A percentile compares a stretch with the other conserved stretches of the same genome.
Evolutionary conservation across 345 rosid species (phyloP).

Genomic region (Turnera subulata): DNA sequence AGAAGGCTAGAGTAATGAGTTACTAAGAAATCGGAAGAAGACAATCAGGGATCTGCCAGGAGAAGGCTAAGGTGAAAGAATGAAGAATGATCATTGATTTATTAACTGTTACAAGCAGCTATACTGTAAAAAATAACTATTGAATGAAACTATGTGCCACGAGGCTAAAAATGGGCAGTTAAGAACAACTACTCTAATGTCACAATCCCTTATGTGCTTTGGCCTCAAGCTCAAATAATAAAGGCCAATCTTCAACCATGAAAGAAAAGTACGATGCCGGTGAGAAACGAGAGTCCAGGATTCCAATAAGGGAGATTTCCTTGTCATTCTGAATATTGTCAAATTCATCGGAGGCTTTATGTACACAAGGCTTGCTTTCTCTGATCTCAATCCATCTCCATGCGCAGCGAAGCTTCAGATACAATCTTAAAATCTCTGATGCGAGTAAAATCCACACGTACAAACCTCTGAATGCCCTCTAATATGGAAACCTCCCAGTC

Average conservation of each 20-base stretch:
- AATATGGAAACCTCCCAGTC: constrained; percentile 80
- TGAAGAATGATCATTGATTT: constrained; percentile 7
- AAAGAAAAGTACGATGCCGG: constrained; percentile 1
- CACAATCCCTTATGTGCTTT: constrained; percentile 12
- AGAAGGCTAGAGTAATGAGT: too few relatives aligned
- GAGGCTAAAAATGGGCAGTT: constrained; percentile 5
- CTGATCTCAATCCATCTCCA: constrained; percentile 79
- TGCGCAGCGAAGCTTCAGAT: constrained; percentile 71
- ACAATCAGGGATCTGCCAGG: too few relatives aligned
- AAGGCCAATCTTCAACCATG: not conserved
- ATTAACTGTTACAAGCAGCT: too few relatives aligned
- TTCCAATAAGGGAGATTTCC: constrained; percentile 60
- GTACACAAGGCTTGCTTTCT: constrained; percentile 63
- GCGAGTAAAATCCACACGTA: not conserved
- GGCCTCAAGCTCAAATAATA: not conserved
- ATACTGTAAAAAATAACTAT: not conserved
- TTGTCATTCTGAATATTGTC: constrained; percentile 69
- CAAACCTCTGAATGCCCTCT: constrained; percentile 16
- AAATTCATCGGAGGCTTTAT: constrained; percentile 64
- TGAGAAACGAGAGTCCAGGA: constrained; percentile 1
- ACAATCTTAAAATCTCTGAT: constrained; percentile 49
- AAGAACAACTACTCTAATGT: not conserved
- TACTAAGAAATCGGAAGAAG: too few relatives aligned
- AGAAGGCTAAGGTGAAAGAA: not conserved
- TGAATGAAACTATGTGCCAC: constrained; percentile 5